Evolutionary conservation across 2,329 filamentous ascomycete species (phyloP).

Genomic region (Trichoderma sp.): DNA sequence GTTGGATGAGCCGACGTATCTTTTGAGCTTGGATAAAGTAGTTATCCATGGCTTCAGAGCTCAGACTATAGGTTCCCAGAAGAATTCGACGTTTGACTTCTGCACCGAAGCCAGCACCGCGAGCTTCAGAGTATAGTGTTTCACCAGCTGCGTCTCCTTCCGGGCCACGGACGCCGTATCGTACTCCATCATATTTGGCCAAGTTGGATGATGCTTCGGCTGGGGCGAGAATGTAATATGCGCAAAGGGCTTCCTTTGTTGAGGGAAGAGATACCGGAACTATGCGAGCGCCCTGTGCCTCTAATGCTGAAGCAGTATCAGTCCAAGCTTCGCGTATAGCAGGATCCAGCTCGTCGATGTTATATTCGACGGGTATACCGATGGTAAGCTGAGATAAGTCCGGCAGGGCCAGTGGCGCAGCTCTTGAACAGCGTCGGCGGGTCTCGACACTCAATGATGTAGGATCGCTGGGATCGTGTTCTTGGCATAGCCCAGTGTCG

Average conservation of each 20-base stretch:
- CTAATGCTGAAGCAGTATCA: constrained; percentile 56
- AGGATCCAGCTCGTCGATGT: constrained; percentile 74
- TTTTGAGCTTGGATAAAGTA: constrained; percentile 95
- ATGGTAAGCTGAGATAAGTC: constrained; percentile 42
- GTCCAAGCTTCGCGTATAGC: constrained; percentile 69
- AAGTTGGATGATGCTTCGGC: constrained; percentile 95
- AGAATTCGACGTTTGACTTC: constrained; percentile 87
- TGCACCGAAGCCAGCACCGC: constrained; percentile 71
- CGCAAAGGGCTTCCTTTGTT: constrained; percentile 80
- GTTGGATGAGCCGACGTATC: constrained; percentile 76
- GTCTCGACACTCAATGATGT: constrained; percentile 62
- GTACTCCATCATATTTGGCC: constrained; percentile 94
- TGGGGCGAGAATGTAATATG: constrained; percentile 93
- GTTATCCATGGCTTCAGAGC: constrained; percentile 87
- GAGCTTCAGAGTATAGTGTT: constrained; percentile 72
- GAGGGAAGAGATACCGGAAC: constrained; percentile 76
- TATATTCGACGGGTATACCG: constrained; percentile 73
- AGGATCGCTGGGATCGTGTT: constrained; percentile 68
- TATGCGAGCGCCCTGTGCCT: constrained; percentile 64
- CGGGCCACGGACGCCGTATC: constrained; percentile 67
- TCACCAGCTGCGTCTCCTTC: constrained; percentile 54
- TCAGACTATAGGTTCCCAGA: constrained; percentile 84
- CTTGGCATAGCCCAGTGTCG: constrained; percentile 45
- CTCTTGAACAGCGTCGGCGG: constrained; percentile 46
- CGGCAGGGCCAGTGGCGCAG: constrained; percentile 25